Percentiles rank a stretch among this genome's conserved stretches.
These are phyloP conservation scores for Lobosporangium transversale DNA, from an alignment of 192 early-diverging fungal genomes.

Conservation along the genomic window DNA sequence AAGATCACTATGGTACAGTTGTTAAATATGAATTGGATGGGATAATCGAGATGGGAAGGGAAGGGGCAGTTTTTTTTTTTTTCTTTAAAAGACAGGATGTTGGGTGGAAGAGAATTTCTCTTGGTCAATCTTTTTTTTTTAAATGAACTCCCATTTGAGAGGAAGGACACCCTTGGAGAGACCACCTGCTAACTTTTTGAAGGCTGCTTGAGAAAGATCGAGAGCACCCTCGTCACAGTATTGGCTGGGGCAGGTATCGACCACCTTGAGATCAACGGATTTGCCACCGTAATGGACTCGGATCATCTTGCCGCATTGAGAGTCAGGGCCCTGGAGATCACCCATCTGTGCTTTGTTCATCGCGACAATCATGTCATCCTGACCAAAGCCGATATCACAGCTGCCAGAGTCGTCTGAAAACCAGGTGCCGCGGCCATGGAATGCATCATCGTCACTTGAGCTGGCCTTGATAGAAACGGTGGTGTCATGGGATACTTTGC, in stretches of 20 bases:
- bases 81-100: no score
- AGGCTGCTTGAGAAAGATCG: slow-evolving; percentile 25
- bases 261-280: slow-evolving; percentile 13
- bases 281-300: slow-evolving; percentile 15
- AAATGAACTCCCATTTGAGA: slow-evolving; percentile 23
- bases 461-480: background rate
- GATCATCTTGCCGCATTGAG: slow-evolving; percentile 16
- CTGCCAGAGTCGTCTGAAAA: slow-evolving; percentile 22
- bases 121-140: no score
- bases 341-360: slow-evolving; percentile 29
- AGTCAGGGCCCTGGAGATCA: slow-evolving; percentile 14
- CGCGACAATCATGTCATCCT: slow-evolving; percentile 21
- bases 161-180: slow-evolving; percentile 1
- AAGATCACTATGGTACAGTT: no score
- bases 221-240: slow-evolving; percentile 14
- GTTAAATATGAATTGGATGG: no score
- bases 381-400: slow-evolving; percentile 14
- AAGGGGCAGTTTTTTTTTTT: no score
- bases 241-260: slow-evolving; percentile 29
- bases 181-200: slow-evolving; percentile 15
- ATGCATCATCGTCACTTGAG: background rate
- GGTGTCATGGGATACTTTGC: no score
- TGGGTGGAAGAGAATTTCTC: no score
- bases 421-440: slow-evolving; percentile 22
- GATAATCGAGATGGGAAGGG: no score